Evolutionary conservation across 768 basidiomycete genomes (phyloP).

Genomic region (Kockovaella imperatae): DNA sequence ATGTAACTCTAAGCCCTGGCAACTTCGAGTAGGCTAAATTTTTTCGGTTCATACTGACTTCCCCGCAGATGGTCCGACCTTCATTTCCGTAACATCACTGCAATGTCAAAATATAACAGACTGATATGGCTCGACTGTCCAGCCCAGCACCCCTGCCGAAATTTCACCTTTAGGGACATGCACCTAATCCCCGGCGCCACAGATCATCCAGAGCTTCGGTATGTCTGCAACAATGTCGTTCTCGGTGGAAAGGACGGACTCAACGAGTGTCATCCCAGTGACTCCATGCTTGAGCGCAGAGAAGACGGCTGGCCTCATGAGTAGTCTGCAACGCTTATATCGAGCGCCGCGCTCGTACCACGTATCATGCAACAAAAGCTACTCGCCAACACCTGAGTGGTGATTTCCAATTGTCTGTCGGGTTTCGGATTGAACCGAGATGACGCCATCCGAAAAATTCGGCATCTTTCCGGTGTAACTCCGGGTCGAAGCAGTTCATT

Average conservation of each 20-base stretch:
- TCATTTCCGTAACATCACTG: constrained; percentile 13
- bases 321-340: too few relatives aligned
- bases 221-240: constrained; percentile 19
- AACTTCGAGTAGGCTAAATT: neutral
- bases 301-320: constrained; percentile 5
- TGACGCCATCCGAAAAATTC: too few relatives aligned
- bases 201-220: constrained; percentile 13
- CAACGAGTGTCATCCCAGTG: constrained; percentile 14
- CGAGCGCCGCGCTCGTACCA: too few relatives aligned
- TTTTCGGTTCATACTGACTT: neutral
- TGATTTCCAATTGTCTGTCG: too few relatives aligned
- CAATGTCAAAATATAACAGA: constrained; percentile 6
- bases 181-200: constrained; percentile 11
- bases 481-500: too few relatives aligned
- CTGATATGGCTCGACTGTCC: constrained; percentile 14
- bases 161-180: constrained; percentile 5
- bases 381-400: too few relatives aligned
- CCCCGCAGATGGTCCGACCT: constrained; percentile 14
- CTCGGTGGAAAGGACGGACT: constrained; percentile 12
- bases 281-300: constrained; percentile 13
- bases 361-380: too few relatives aligned
- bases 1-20: neutral
- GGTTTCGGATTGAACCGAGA: too few relatives aligned
- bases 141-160: constrained; percentile 7
- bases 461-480: too few relatives aligned